Base-by-base conservation (phyloP, 441 rosid genomes). In the Breynia disticha region DNA sequence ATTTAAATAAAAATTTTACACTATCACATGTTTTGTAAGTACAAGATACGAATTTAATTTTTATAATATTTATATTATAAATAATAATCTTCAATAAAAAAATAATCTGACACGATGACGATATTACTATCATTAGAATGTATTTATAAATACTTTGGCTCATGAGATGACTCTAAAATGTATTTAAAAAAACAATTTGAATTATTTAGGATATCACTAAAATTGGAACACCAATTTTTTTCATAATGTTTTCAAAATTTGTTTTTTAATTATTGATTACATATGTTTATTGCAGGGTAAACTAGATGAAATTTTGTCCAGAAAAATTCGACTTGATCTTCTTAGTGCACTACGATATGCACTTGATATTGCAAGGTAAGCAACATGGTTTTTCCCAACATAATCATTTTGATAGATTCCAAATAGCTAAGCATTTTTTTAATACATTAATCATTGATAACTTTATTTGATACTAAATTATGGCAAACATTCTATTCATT, bases 361-460 rank as follows among this genome's bases (percentile, higher is more conserved):
- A 17, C 78, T 82, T 28, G 83, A 82, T 50, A 75, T 82, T 57
- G 79, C 88, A 8, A 69, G 77, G 87, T 79, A 44, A 51, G 24
- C 37, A 15, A 12, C 10, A 19, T 35, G 15, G 6, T 11, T 18
- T 16, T 16, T 16, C n/a, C n/a, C n/a, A n/a, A n/a, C 9, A 46
- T 2, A 9, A 52, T 18, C 45, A 16, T 28, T 37, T 41, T 16
- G 37, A 45, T 1, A 46, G 46, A 57, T 16, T 21, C 14, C 5
- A 15, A n/a, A 10, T 46, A n/a, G n/a, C n/a, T n/a, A n/a, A n/a
- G n/a, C n/a, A n/a, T n/a, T n/a, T n/a, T n/a, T n/a, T n/a, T n/a
- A n/a, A n/a, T n/a, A n/a, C n/a, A n/a, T n/a, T n/a, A n/a, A n/a
- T n/a, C n/a, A n/a, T n/a, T n/a, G n/a, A n/a, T n/a, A n/a, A n/a